Percentiles rank a stretch among this genome's conserved stretches.
These are phyloP conservation scores for Rhizomucor miehei DNA, from an alignment of 371 early-diverging fungal genomes.

Conservation along the genomic window DNA sequence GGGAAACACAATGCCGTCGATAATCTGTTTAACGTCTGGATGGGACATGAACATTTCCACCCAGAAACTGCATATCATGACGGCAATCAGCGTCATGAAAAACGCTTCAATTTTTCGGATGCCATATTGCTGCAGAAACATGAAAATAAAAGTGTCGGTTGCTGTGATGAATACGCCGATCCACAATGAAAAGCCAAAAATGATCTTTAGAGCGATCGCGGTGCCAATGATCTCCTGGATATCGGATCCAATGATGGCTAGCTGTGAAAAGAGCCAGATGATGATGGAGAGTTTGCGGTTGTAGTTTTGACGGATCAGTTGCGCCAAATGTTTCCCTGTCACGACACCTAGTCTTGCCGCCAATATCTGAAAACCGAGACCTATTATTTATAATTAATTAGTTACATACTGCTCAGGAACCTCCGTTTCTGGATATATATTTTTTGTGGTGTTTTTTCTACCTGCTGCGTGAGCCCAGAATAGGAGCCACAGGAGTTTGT, in stretches of 20 bases:
- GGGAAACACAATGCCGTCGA: constrained; percentile 60
- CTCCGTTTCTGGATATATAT: neutral
- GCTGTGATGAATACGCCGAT: constrained; percentile 70
- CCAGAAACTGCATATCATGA: constrained; percentile 69
- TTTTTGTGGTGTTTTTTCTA: constrained; percentile 3
- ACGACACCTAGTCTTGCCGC: constrained; percentile 71
- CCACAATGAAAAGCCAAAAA: constrained; percentile 59
- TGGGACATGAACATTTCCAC: constrained; percentile 61
- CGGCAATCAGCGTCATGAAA: constrained; percentile 60
- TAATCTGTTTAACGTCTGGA: constrained; percentile 51
- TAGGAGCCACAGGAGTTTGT: constrained; percentile 63
- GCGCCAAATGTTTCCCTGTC: constrained; percentile 69
- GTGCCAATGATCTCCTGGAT: constrained; percentile 78
- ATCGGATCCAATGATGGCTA: constrained; percentile 77
- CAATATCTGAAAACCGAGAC: constrained; percentile 62
- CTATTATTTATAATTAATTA: constrained; percentile 18
- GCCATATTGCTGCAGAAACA: constrained; percentile 63
- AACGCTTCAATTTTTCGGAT: constrained; percentile 65
- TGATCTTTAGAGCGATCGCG: constrained; percentile 68
- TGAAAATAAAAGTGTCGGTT: constrained; percentile 66
- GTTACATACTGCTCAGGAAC: neutral
- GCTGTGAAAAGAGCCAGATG: constrained; percentile 65
- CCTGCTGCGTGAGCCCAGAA: constrained; percentile 60
- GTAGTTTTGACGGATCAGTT: constrained; percentile 51
- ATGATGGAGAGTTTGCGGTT: constrained; percentile 35